These are phyloP conservation scores for Boletus edulis DNA, from an alignment of 768 basidiomycete species.

Conservation along the genomic window DNA sequence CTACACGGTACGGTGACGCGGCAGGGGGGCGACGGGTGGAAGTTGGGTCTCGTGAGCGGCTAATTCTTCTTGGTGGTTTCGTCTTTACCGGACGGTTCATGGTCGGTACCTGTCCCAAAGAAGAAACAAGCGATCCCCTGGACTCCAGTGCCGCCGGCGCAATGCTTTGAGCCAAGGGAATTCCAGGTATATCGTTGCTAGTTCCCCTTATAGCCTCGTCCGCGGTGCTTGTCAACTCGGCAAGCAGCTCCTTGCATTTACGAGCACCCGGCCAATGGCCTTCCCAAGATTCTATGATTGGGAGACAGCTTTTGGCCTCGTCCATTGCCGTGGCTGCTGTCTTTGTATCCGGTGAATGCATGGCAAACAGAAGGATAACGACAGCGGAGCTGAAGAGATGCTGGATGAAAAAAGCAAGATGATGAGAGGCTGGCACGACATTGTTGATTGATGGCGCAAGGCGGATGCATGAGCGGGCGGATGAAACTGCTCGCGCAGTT, in stretches of 20 bases:
- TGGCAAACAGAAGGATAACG: conserved; percentile 80
- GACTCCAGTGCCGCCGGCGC: conserved; percentile 45
- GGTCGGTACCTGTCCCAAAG: conserved; percentile 40
- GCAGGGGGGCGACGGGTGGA: conserved; percentile 53
- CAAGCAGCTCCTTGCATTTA: conserved; percentile 80
- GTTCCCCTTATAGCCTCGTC: conserved; percentile 56
- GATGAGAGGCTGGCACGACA: conserved; percentile 81
- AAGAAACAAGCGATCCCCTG: conserved; percentile 50
- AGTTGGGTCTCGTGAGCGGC: conserved; percentile 57
- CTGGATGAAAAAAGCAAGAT: conserved; percentile 87
- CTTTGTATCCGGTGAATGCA: conserved; percentile 71
- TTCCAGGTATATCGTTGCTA: conserved; percentile 15
- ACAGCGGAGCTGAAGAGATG: conserved; percentile 87
- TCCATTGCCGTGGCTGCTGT: conserved; percentile 75
- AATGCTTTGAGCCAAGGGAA: conserved; percentile 26
- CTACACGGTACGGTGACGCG: conserved; percentile 64
- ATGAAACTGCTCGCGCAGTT: conserved; percentile 75
- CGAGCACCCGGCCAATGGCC: conserved; percentile 85
- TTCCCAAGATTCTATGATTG: conserved; percentile 77
- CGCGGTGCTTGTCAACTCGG: conserved; percentile 67
- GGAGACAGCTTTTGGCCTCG: conserved; percentile 71
- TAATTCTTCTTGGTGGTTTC: conserved; percentile 48
- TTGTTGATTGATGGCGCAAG: conserved; percentile 84
- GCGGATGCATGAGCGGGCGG: conserved; percentile 81
- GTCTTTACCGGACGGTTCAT: conserved; percentile 51